Conservation (phyloP, 2,329 filamentous ascomycete genomes). For the Mycocentrospora acerina region DNA sequence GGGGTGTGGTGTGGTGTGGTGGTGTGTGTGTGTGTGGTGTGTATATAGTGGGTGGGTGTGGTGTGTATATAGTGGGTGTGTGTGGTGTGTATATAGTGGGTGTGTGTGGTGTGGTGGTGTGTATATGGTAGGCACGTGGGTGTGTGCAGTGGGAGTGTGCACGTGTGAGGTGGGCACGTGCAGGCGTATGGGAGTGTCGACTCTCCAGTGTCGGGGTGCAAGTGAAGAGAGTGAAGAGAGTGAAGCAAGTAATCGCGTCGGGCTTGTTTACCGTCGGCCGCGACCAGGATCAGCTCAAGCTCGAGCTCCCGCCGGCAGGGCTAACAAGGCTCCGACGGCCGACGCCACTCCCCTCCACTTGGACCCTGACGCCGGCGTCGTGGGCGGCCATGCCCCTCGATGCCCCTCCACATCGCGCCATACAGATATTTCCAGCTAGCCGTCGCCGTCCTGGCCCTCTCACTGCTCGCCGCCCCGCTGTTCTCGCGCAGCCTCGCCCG, state of each 20-base stretch:
- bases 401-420: constrained; percentile 26
- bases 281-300: too few relatives aligned
- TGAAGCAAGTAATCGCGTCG: too few relatives aligned
- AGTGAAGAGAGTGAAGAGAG: too few relatives aligned
- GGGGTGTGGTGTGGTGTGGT: not conserved
- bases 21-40: not conserved
- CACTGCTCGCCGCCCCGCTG: constrained; percentile 28
- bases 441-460: constrained; percentile 36
- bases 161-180: too few relatives aligned
- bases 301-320: too few relatives aligned
- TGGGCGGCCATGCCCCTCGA: constrained; percentile 17
- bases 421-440: constrained; percentile 34
- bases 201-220: too few relatives aligned
- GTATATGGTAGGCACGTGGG: constrained; percentile 5
- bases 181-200: too few relatives aligned
- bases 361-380: not conserved
- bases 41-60: not conserved
- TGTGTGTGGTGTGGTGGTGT: not conserved
- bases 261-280: too few relatives aligned
- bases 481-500: constrained; percentile 32
- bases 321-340: constrained; percentile 1
- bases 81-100: constrained; percentile 1
- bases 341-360: constrained; percentile 17
- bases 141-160: too few relatives aligned
- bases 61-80: not conserved